phyloP scores from a whole-genome alignment of 345 rosid genomes.

The Capsella bursapastoris region DNA sequence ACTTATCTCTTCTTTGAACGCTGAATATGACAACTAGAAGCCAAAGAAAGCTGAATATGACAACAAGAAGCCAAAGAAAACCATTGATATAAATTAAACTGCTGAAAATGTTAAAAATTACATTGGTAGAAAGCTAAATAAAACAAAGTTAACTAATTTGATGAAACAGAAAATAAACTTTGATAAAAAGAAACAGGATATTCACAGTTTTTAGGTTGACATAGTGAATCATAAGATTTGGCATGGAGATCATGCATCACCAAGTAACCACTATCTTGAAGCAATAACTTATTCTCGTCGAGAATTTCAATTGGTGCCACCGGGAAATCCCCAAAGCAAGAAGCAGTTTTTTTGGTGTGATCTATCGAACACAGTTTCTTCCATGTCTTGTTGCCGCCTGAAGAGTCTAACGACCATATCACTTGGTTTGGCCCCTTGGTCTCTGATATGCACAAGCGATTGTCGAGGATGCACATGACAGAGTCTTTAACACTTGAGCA shows the following conservation, averaged over 20 bases:
- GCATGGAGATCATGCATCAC: conserved; percentile 6
- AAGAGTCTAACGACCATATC: not conserved
- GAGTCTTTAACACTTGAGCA: not conserved
- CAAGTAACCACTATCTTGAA: not conserved
- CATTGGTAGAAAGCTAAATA: too few species aligned
- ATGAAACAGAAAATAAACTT: too few species aligned
- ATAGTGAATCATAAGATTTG: not conserved
- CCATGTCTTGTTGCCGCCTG: not conserved
- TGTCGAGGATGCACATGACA: not conserved
- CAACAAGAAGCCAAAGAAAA: too few species aligned
- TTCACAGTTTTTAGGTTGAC: too few species aligned
- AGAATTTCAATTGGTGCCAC: not conserved
- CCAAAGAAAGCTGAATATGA: too few species aligned
- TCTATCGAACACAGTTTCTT: not conserved
- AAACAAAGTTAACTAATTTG: too few species aligned
- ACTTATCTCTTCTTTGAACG: too few species aligned
- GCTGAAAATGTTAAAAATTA: too few species aligned
- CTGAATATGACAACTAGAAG: too few species aligned
- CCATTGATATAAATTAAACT: too few species aligned
- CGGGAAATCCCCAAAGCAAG: not conserved
- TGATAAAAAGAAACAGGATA: too few species aligned
- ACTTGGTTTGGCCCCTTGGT: not conserved
- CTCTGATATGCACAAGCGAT: not conserved
- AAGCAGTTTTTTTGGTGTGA: not conserved
- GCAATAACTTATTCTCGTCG: conserved; percentile 9